Conservation (phyloP, 345 rosid genomes). For the Viola odorata region DNA sequence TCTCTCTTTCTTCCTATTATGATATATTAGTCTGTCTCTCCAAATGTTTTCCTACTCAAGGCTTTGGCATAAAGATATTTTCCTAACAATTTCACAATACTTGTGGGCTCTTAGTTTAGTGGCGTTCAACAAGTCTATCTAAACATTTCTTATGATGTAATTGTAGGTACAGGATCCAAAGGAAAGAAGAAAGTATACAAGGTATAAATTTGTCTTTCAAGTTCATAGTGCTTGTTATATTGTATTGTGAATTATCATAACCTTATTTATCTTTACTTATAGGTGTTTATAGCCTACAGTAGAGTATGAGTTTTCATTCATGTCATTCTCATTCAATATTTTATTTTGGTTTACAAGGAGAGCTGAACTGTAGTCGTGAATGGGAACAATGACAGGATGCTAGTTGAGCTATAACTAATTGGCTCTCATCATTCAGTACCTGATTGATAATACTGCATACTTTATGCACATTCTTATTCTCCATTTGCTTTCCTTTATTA, state of each 20-base stretch:
- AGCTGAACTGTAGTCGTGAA: no score
- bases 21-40: not conserved
- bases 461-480: no score
- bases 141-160: constrained; percentile 7
- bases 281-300: not conserved
- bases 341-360: no score
- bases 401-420: no score
- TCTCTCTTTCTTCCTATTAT: not conserved
- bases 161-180: constrained; percentile 27
- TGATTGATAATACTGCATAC: no score
- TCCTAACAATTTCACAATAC: not conserved
- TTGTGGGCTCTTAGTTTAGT: not conserved
- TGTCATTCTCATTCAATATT: no score
- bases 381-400: no score
- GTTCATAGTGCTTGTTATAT: no score
- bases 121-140: not conserved
- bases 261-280: not conserved
- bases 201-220: constrained; percentile 23
- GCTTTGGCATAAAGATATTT: not conserved
- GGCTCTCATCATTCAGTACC: no score
- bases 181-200: constrained; percentile 27
- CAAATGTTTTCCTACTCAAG: not conserved
- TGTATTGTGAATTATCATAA: not conserved
- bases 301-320: no score
- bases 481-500: no score